A percentile compares a stretch with the other conserved stretches of the same genome.
Conservation (phyloP, 2,329 filamentous ascomycete species). For the Coniochaeta hoffmannii region DNA sequence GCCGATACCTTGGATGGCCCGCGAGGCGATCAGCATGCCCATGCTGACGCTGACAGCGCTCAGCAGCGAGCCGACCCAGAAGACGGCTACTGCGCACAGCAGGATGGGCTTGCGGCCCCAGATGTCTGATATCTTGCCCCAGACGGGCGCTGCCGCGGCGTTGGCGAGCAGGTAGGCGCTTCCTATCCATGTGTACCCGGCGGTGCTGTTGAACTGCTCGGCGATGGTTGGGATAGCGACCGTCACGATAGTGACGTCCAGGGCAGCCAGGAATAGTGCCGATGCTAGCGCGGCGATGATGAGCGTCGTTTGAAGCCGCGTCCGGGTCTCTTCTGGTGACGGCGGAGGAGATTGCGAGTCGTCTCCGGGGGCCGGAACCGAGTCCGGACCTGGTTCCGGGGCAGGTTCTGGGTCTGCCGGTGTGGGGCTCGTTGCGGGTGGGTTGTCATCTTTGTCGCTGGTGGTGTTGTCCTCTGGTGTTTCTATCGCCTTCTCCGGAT, state of each 20-base stretch:
- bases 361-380: background rate
- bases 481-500: background rate
- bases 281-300: constrained; percentile 31
- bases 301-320: constrained; percentile 21
- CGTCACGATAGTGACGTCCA: constrained; percentile 51
- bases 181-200: constrained; percentile 73
- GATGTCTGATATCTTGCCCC: constrained; percentile 56
- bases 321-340: constrained; percentile 18
- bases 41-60: constrained; percentile 39
- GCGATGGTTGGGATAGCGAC: constrained; percentile 56
- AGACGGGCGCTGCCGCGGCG: constrained; percentile 61
- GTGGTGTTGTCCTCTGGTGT: background rate
- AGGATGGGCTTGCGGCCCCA: constrained; percentile 50
- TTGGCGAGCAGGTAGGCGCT: constrained; percentile 64
- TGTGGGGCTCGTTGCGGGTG: constrained; percentile 1
- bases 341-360: background rate
- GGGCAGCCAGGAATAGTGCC: constrained; percentile 35
- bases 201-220: constrained; percentile 48
- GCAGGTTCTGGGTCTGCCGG: background rate
- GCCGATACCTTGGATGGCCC: constrained; percentile 44
- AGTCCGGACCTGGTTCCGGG: background rate
- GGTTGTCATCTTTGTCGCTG: background rate
- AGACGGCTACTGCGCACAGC: constrained; percentile 37
- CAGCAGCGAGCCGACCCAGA: constrained; percentile 44
- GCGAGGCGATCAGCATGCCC: constrained; percentile 36